Evolutionary conservation across 495 filamentous ascomycete genomes (phyloP).

Genomic region (Immersiella caudata): DNA sequence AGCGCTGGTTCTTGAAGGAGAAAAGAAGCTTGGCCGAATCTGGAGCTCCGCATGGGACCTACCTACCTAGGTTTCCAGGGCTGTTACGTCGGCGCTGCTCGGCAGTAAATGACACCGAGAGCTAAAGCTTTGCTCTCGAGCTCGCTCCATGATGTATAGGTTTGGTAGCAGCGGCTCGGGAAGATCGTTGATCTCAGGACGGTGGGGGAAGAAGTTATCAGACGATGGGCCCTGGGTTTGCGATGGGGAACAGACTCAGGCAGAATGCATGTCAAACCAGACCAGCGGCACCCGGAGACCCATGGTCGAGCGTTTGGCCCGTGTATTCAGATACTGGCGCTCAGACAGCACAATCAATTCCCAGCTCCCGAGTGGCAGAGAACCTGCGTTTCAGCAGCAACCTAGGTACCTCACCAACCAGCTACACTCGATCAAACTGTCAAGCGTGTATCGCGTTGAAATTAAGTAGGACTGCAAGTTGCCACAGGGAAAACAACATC

Average conservation of each 20-base stretch:
- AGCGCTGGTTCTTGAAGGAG: too few species aligned
- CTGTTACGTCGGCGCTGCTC: not conserved
- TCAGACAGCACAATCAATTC: conserved; percentile 6
- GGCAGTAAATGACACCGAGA: not conserved
- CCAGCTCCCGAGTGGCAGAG: not conserved
- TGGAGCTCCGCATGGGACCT: too few species aligned
- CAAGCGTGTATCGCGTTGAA: not conserved
- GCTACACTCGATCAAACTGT: not conserved
- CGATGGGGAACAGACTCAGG: not conserved
- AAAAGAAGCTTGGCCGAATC: too few species aligned
- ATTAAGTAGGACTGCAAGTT: not conserved
- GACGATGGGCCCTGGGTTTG: conserved; percentile 5
- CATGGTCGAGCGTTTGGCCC: not conserved
- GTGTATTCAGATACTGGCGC: not conserved
- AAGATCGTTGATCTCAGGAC: conserved; percentile 24
- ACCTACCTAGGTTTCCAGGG: too few species aligned
- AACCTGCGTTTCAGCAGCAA: not conserved
- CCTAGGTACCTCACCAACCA: too few species aligned
- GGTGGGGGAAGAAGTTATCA: conserved; percentile 10
- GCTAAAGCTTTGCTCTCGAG: not conserved
- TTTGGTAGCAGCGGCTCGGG: conserved; percentile 28
- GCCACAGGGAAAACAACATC: not conserved
- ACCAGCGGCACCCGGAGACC: not conserved
- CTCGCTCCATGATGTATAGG: not conserved
- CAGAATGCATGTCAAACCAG: conserved; percentile 19